phyloP scores from a whole-genome alignment of 371 early-diverging fungal species.

The Mortierella sp. region DNA sequence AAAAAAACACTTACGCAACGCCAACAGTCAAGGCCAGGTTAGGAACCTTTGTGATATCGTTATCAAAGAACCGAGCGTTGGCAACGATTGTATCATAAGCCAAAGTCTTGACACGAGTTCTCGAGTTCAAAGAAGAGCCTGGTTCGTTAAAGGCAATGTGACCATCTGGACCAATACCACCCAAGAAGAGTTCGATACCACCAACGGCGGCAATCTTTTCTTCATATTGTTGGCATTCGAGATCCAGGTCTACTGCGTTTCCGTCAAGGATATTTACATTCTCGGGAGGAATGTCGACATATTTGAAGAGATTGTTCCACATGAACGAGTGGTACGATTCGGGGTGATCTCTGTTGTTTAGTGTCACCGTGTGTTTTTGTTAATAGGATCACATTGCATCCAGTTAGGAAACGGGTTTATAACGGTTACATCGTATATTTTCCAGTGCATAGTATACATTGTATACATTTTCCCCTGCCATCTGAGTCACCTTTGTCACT shows the following conservation, averaged over 20 bases:
- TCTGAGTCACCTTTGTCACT: too few relatives aligned
- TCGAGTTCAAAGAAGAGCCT: conserved; percentile 87
- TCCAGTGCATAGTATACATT: too few relatives aligned
- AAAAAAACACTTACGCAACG: conserved; percentile 71
- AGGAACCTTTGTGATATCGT: conserved; percentile 89
- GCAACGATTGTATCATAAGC: conserved; percentile 94
- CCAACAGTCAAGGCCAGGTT: conserved; percentile 92
- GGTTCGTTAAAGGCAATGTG: conserved; percentile 95
- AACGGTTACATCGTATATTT: too few relatives aligned
- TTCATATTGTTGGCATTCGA: conserved; percentile 85
- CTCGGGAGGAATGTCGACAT: conserved; percentile 82
- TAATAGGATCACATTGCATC: too few relatives aligned
- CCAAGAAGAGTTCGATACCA: conserved; percentile 87
- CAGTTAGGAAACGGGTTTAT: too few relatives aligned
- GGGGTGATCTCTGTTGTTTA: conserved; percentile 70
- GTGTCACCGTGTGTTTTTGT: not conserved
- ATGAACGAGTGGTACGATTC: conserved; percentile 92
- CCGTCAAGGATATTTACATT: conserved; percentile 90
- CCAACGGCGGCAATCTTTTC: conserved; percentile 82
- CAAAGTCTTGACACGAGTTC: conserved; percentile 90
- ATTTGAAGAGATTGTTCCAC: conserved; percentile 88
- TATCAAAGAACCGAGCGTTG: conserved; percentile 90
- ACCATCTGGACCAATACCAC: conserved; percentile 92
- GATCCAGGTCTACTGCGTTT: conserved; percentile 84
- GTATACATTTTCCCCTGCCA: too few relatives aligned